Evolutionary conservation across 2,329 filamentous ascomycete species (phyloP), one percentile per base, ranked within the genome.

Genomic region (Aspergillus intermedius): DNA sequence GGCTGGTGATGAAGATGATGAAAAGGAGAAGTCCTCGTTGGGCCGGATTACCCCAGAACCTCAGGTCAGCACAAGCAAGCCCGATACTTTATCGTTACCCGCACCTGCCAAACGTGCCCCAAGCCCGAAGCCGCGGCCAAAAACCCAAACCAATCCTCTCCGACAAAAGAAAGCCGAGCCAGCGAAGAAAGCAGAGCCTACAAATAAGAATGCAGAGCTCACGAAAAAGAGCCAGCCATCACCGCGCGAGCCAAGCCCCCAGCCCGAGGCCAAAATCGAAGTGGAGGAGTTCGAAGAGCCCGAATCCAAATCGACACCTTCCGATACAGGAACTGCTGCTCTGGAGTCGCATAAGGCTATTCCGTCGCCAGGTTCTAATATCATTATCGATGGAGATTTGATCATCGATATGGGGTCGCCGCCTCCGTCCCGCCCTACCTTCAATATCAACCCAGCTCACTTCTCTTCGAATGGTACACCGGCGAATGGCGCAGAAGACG

Each of bases 351-450:
- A 64, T 39, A 66, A 63, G 45, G 54, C 62, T 9, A 56, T 57
- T 19, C 58, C 65, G 35, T 70, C 68, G 12, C 64, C 69, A 2
- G 60, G 58, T 32, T 67, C 61, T n/a, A 72, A 74, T 49, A 73
- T 74, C 44, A 73, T 74, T 44, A 65, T 73, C 42, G 70, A 74
- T 13, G 71, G 70, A 15, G 69, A 71, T 50, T 56, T 74, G n/a
- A 74, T 74, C 41, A 75, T 75, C 46, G 72, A 75, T 46, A 71
- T 74, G 70, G 72, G 72, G 21, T 74, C 72, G 30, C 72, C 72
- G 21, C 70, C 68, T 7, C 69, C 70, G 0, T 60, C 66, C 23
- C 67, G 67, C 7, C 65, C 62, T 25, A 52, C 61, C 4, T 70
- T 71, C 52, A 65, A 63, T 39, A 60, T 73, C 42, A 68, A 72